Evolutionary conservation across 2,329 filamentous ascomycete species (phyloP).

Genomic region (Verticillium zaregamsianum): DNA sequence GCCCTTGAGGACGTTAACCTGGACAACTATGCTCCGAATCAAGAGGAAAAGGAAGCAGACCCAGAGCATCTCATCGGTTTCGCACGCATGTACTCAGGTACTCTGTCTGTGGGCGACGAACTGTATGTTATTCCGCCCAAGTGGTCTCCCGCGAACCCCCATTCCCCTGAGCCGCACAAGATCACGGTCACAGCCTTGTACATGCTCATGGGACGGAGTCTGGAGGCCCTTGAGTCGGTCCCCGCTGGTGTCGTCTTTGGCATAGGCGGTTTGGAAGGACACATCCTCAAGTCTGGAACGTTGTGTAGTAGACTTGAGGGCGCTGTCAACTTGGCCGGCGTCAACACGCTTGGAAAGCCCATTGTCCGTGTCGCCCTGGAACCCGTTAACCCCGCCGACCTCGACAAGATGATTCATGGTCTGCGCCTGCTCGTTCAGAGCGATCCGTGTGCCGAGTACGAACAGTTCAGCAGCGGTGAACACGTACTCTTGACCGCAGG

Average conservation of each 20-base stretch:
- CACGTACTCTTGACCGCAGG: conserved; percentile 93
- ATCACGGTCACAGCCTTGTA: conserved; percentile 86
- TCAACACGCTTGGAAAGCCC: conserved; percentile 74
- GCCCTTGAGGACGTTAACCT: conserved; percentile 59
- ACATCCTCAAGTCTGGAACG: conserved; percentile 93
- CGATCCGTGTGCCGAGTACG: conserved; percentile 93
- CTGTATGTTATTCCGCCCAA: conserved; percentile 92
- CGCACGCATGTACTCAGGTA: conserved; percentile 88
- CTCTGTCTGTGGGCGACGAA: conserved; percentile 80
- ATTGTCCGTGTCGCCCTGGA: conserved; percentile 97
- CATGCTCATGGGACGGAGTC: conserved; percentile 87
- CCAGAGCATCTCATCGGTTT: conserved; percentile 92
- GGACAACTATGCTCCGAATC: conserved; percentile 42
- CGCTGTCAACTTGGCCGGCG: conserved; percentile 83
- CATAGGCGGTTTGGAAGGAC: conserved; percentile 85
- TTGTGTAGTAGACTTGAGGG: conserved; percentile 84
- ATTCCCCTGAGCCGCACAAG: conserved; percentile 71
- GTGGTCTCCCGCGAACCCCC: conserved; percentile 76
- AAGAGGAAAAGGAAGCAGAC: conserved; percentile 59
- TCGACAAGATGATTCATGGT: conserved; percentile 92
- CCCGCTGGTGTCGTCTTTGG: conserved; percentile 95
- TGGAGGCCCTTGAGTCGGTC: conserved; percentile 79
- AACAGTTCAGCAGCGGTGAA: conserved; percentile 87
- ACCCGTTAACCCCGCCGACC: conserved; percentile 80
- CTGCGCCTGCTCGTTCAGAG: conserved; percentile 85